Evolutionary conservation across 768 basidiomycete genomes (phyloP).

Genomic region (Stropharia rugosoannulata): DNA sequence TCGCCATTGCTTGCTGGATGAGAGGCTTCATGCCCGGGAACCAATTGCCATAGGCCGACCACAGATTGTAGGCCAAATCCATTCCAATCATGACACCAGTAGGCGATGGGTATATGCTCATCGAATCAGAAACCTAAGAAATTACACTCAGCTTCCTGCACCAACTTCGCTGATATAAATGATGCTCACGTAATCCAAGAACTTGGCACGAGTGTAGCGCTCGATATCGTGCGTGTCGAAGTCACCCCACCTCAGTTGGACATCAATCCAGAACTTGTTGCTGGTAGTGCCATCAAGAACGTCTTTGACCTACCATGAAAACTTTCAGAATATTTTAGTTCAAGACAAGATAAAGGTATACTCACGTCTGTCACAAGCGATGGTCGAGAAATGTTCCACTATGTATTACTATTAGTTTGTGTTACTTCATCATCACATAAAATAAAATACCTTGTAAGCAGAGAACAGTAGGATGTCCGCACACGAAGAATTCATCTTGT

Average conservation of each 20-base stretch:
- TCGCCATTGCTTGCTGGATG: conserved; percentile 98
- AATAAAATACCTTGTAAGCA: conserved; percentile 65
- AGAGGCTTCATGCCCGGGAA: conserved; percentile 99
- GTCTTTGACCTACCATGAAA: conserved; percentile 70
- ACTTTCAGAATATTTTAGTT: not conserved
- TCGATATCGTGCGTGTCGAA: conserved; percentile 99
- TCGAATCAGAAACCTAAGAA: conserved; percentile 83
- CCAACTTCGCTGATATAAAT: not conserved
- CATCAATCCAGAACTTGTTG: conserved; percentile 98
- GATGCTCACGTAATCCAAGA: conserved; percentile 86
- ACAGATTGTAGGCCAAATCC: conserved; percentile 97
- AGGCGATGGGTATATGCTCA: conserved; percentile 99
- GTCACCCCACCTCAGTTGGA: conserved; percentile 95
- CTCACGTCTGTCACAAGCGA: conserved; percentile 91
- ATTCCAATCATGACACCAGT: conserved; percentile 99
- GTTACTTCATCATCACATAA: not conserved
- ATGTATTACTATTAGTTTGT: conserved; percentile 15
- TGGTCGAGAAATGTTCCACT: conserved; percentile 98
- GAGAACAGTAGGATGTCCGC: conserved; percentile 98
- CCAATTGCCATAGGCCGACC: conserved; percentile 99
- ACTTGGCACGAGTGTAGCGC: conserved; percentile 97
- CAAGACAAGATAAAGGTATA: conserved; percentile 3
- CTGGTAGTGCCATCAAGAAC: conserved; percentile 96
- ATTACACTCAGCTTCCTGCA: conserved; percentile 1
- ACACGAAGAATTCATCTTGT: conserved; percentile 99